Evolutionary conservation across 176 grass and related monocot species (phyloP), one percentile per base, ranked within the genome.

Genomic region (Carex kokanica): DNA sequence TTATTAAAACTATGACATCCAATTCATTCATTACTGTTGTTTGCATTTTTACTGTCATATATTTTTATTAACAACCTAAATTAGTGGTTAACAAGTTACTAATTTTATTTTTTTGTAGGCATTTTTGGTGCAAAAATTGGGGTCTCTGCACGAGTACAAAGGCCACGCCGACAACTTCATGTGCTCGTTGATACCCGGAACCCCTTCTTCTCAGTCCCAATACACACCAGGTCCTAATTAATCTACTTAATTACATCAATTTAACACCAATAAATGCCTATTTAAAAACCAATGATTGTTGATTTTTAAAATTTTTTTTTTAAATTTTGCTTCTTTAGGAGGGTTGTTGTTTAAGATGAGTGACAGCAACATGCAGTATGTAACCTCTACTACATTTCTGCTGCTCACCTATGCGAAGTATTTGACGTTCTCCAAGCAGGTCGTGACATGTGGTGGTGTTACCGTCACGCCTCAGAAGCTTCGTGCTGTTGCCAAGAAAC

Each of bases 291-390:
- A 24, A 12, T 27, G 27, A 52, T 75, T 17, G 7, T 80, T 78
- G 62, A 70, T 52, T 63, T 52, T 36, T 0, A 8, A 45, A 25
- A 1, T 27, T 38, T 45, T 13, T 60, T 23, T 2, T 29, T 24
- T 18, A 66, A n/a, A n/a, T 56, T 57, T 38, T 71, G 8, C 25
- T 7, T 79, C 1, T 3, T 49, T 59, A 90, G 92, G 91, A 3
- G 95, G 95, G 2, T 83, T 98, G 16, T 82, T 95, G 14, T 98
- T 86, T 82, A 88, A 90, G 86, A 90, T 98, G 89, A 88, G 89
- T 45, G 95, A 98, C 74, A 93, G 91, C 85, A 98, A 98, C 89
- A 88, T 91, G 92, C 95, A 98, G 77, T 98, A 98, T 83, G 95
- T 98, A 24, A 98, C 95, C 12, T 98, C 95, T 53, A 91, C 92